Evolutionary conservation across 2,329 filamentous ascomycete species (phyloP), one percentile per base, ranked within the genome.

Genomic region (Pseudocercospora musae): DNA sequence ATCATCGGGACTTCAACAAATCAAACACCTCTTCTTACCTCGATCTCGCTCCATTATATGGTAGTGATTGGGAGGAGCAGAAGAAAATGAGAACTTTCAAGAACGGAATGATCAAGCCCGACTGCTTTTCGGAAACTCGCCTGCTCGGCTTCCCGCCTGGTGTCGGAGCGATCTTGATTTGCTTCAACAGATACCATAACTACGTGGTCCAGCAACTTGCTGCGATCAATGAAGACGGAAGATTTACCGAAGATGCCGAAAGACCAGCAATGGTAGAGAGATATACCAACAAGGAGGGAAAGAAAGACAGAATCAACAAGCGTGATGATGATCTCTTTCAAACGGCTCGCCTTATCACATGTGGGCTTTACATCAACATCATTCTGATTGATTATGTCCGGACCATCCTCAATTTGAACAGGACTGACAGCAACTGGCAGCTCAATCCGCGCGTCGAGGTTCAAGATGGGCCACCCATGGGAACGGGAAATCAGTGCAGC

Each of bases 181-280:
- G 89, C 77, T 91, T 89, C 79, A 84, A 83, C 62, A 78, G 80
- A 21, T 96, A 96, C 77, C 94, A 97, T 77, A 97, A 98, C 77
- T 84, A 95, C 67, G 86, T 92, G 0, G 92, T 90, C 1, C 84
- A 87, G 58, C 89, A 94, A 64, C 80, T 97, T 18, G 90, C 90
- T 0, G 79, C 83, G n/a, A 94, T 97, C 76, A 96, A 97, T 70
- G 93, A 97, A 70, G 85, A 86, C 49, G 87, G 87, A 15, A 85
- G 90, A 21, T 97, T 96, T 76, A 85, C 82, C 0, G 87, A 86
- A 63, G 91, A 91, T 1, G 85, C 88, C 46, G 79, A 81, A 25
- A 73, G 78, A 20, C 69, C 72, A 0, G 69, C 64, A 0, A 37
- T 54, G 52, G 69, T 76, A 23, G 66, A 70, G 58, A 63, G 76